These are phyloP conservation scores for Monilinia laxa DNA, from an alignment of 2,329 filamentous ascomycete species.

Conservation along the genomic window DNA sequence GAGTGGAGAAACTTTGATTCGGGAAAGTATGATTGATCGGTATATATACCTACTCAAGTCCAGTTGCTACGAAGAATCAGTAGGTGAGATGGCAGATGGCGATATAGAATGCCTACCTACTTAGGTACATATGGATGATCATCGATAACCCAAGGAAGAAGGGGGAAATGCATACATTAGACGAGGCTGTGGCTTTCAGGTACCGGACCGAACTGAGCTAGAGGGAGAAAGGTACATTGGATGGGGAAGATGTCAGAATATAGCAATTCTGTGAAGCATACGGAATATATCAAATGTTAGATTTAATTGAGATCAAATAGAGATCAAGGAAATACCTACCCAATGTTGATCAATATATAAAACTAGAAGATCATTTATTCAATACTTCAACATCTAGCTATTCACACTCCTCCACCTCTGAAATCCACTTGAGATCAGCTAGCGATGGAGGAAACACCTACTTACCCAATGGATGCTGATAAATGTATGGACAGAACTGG, in stretches of 20 bases:
- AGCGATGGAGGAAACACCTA: too few relatives aligned
- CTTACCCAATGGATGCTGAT: too few relatives aligned
- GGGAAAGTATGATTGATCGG: background rate
- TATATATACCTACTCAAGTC: background rate
- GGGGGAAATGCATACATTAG: background rate
- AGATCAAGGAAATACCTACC: background rate
- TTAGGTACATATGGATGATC: background rate
- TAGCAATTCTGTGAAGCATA: background rate
- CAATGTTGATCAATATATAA: background rate
- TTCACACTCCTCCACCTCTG: too few relatives aligned
- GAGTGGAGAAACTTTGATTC: background rate
- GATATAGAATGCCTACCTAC: background rate
- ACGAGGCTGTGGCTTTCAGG: constrained; percentile 13
- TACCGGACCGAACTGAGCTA: background rate
- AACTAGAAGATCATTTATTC: background rate
- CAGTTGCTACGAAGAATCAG: background rate
- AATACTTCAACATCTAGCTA: background rate
- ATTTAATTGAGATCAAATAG: background rate
- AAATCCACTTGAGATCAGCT: too few relatives aligned
- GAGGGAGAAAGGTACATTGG: background rate
- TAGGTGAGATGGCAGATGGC: background rate
- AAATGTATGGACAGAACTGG: too few relatives aligned
- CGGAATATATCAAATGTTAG: too few relatives aligned
- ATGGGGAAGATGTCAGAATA: background rate
- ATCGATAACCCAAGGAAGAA: background rate